phyloP scores from a whole-genome alignment of 805 yeast genomes.

The Spathaspora sp. region DNA sequence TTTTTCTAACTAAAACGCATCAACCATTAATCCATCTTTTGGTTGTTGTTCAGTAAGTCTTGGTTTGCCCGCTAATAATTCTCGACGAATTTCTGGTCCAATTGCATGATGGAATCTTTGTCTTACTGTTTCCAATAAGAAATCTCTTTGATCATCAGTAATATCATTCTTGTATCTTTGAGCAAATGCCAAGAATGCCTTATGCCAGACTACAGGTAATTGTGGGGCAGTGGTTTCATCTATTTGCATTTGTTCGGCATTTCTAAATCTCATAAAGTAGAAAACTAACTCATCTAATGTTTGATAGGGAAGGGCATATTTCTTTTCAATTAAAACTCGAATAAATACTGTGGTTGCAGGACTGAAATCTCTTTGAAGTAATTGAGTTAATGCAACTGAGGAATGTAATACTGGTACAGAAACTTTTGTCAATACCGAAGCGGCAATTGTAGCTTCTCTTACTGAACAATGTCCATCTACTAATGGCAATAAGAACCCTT shows the following conservation, averaged over 20 bases:
- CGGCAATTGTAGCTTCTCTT: constrained; percentile 93
- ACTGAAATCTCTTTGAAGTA: constrained; percentile 73
- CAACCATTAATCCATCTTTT: constrained; percentile 35
- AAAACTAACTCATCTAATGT: constrained; percentile 92
- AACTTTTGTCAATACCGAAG: constrained; percentile 82
- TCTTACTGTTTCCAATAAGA: constrained; percentile 84
- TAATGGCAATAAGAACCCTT: constrained; percentile 90
- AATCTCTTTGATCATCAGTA: constrained; percentile 97
- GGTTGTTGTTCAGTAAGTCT: constrained; percentile 31
- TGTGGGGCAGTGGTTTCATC: constrained; percentile 44
- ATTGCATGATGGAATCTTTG: constrained; percentile 85
- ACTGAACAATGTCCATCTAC: constrained; percentile 86
- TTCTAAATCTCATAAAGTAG: constrained; percentile 88
- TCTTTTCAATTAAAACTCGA: constrained; percentile 84
- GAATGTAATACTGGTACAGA: constrained; percentile 95
- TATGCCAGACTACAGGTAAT: constrained; percentile 96
- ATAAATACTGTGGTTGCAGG: constrained; percentile 92
- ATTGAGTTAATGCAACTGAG: constrained; percentile 87
- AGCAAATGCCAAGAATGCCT: constrained; percentile 89
- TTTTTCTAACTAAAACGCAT: constrained; percentile 23
- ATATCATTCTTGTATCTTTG: constrained; percentile 96
- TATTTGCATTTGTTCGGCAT: constrained; percentile 38
- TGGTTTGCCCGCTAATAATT: constrained; percentile 79
- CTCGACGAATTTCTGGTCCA: constrained; percentile 93
- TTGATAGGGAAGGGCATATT: constrained; percentile 95